A percentile compares a stretch with the other conserved stretches of the same genome.
These are phyloP conservation scores for Taxillus chinensis DNA, from an alignment of 164 flowering plant genomes.

Conservation along the genomic window DNA sequence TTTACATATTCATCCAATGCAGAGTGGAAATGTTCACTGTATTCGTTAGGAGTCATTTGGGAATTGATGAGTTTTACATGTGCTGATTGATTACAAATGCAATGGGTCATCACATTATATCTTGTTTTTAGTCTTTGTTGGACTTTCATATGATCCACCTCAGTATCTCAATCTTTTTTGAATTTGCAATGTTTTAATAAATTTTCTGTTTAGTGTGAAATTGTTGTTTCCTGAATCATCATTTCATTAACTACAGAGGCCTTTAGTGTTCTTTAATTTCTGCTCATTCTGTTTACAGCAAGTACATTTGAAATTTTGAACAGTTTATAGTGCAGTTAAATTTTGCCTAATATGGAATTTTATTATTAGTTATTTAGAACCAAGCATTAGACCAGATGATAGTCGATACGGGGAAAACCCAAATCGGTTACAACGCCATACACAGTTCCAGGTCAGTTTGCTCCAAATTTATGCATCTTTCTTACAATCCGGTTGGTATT, in stretches of 20 bases:
- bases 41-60: too few relatives aligned
- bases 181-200: too few relatives aligned
- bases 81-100: too few relatives aligned
- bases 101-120: too few relatives aligned
- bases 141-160: too few relatives aligned
- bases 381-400: conserved; percentile 96
- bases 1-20: too few relatives aligned
- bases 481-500: not conserved
- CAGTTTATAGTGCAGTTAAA: not conserved
- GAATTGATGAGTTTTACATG: too few relatives aligned
- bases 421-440: conserved; percentile 91
- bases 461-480: not conserved
- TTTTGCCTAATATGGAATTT: conserved; percentile 11
- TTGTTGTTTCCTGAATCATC: not conserved
- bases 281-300: not conserved
- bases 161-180: too few relatives aligned
- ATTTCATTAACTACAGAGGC: not conserved
- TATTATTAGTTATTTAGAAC: conserved; percentile 73
- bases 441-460: conserved; percentile 79
- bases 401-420: conserved; percentile 99
- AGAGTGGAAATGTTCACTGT: too few relatives aligned
- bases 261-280: too few relatives aligned
- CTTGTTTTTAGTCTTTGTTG: too few relatives aligned
- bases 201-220: too few relatives aligned
- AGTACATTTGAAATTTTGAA: conserved; percentile 1